phyloP scores from a whole-genome alignment of 164 flowering plant genomes.

The Macadamia tetraphylla region DNA sequence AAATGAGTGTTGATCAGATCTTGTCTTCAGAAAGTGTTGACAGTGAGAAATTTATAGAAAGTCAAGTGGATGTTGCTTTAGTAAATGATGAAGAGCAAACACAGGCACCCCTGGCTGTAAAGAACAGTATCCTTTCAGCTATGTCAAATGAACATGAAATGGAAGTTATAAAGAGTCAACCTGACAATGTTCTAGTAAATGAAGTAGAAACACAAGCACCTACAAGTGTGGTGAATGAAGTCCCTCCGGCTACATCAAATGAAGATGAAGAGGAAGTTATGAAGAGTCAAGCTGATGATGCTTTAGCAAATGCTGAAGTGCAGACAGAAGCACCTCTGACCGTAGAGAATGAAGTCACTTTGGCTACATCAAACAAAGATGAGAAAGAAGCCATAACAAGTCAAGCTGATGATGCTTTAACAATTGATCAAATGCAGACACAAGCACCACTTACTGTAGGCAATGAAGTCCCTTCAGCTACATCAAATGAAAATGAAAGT shows the following conservation, averaged over 20 bases:
- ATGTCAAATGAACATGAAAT: background rate
- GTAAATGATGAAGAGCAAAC: constrained; percentile 11
- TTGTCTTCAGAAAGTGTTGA: constrained; percentile 19
- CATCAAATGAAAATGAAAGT: constrained; percentile 16
- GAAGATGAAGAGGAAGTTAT: constrained; percentile 25
- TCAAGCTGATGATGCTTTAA: constrained; percentile 1
- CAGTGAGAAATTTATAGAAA: constrained; percentile 18
- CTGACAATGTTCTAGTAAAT: constrained; percentile 2
- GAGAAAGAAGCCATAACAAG: background rate
- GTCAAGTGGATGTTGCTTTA: constrained; percentile 10
- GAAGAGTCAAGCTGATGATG: constrained; percentile 15
- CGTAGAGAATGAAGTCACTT: constrained; percentile 12
- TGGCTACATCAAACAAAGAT: background rate
- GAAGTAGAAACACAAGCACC: constrained; percentile 14
- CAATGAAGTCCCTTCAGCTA: constrained; percentile 10
- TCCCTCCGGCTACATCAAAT: constrained; percentile 11
- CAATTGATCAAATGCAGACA: constrained; percentile 12
- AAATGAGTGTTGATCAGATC: constrained; percentile 17
- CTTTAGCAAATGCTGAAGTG: constrained; percentile 8
- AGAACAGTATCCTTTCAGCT: constrained; percentile 5
- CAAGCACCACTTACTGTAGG: constrained; percentile 16
- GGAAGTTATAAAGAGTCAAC: background rate
- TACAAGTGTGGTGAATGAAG: constrained; percentile 13
- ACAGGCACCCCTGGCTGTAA: constrained; percentile 8
- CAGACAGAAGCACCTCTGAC: constrained; percentile 7